Percentiles rank a stretch among this genome's conserved stretches.
Conservation (phyloP, 768 basidiomycete genomes). For the Suillus fuscotomentosus region DNA sequence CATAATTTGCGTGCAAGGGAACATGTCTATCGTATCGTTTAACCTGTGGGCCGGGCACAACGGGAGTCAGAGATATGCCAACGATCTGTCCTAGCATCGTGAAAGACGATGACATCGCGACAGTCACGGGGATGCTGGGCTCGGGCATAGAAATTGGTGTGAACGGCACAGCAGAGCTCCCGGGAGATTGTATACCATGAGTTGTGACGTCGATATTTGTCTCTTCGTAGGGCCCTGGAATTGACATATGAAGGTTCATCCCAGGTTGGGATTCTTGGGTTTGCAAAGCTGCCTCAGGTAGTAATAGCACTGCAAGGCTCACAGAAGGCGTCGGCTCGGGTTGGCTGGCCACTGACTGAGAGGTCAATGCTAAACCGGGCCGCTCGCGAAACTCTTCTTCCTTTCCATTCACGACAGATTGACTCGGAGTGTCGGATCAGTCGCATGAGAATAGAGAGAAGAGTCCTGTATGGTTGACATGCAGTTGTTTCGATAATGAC, state of each 20-base stretch:
- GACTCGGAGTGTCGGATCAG: background rate
- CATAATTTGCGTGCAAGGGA: background rate
- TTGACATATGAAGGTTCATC: background rate
- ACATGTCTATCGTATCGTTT: background rate
- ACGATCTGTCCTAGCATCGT: background rate
- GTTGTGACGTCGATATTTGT: background rate
- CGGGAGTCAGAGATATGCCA: background rate
- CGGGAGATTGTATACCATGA: too few relatives aligned
- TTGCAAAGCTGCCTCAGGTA: background rate
- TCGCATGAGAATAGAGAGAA: background rate
- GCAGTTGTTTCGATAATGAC: background rate
- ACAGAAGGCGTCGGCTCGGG: background rate
- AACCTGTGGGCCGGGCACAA: background rate
- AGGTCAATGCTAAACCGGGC: background rate
- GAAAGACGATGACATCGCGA: background rate
- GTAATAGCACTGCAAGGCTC: background rate
- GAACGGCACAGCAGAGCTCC: too few relatives aligned
- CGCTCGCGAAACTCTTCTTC: background rate
- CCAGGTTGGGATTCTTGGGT: background rate
- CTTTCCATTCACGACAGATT: background rate
- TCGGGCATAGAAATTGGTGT: too few relatives aligned
- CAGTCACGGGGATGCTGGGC: too few relatives aligned
- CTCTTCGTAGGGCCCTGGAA: background rate
- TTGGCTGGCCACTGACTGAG: background rate
- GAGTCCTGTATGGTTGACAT: background rate